Evolutionary conservation across 192 early-diverging fungal genomes (phyloP).

Genomic region (Lunasporangiospora selenospora): DNA sequence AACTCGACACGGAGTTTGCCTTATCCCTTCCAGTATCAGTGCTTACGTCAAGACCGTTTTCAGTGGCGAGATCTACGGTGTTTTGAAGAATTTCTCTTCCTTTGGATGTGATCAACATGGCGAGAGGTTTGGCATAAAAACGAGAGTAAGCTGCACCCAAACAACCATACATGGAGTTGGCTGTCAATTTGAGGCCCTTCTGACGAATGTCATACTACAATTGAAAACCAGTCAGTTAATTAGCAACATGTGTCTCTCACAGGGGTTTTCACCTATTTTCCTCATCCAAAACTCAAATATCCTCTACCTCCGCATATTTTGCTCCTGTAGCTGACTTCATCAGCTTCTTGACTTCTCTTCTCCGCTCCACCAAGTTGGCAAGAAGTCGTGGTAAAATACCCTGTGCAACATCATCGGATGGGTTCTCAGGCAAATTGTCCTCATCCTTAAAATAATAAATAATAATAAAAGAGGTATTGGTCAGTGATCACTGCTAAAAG

Average conservation of each 20-base stretch:
- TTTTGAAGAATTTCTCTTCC: conserved; percentile 96
- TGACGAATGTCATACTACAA: conserved; percentile 90
- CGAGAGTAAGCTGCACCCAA: conserved; percentile 91
- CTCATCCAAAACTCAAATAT: too few species aligned
- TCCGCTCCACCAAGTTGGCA: conserved; percentile 87
- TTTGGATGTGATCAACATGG: conserved; percentile 94
- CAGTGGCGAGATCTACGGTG: conserved; percentile 86
- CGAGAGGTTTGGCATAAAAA: conserved; percentile 97
- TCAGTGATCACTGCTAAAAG: not conserved
- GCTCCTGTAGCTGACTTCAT: conserved; percentile 79
- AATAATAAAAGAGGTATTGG: not conserved
- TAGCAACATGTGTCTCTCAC: too few species aligned
- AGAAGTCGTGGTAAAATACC: conserved; percentile 92
- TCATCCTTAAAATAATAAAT: conserved; percentile 50
- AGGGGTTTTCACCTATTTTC: too few species aligned
- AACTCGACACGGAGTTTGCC: not conserved
- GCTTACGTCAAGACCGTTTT: conserved; percentile 75
- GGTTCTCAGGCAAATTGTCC: conserved; percentile 79
- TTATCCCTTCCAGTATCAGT: not conserved
- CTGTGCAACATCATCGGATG: conserved; percentile 64
- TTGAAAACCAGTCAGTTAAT: not conserved
- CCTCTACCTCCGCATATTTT: conserved; percentile 45
- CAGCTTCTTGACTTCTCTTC: conserved; percentile 87
- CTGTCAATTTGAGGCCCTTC: conserved; percentile 94
- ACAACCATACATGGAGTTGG: conserved; percentile 99